These are phyloP conservation scores for Phylloporus rhodoxanthus DNA, from an alignment of 768 basidiomycete species.

Conservation along the genomic window DNA sequence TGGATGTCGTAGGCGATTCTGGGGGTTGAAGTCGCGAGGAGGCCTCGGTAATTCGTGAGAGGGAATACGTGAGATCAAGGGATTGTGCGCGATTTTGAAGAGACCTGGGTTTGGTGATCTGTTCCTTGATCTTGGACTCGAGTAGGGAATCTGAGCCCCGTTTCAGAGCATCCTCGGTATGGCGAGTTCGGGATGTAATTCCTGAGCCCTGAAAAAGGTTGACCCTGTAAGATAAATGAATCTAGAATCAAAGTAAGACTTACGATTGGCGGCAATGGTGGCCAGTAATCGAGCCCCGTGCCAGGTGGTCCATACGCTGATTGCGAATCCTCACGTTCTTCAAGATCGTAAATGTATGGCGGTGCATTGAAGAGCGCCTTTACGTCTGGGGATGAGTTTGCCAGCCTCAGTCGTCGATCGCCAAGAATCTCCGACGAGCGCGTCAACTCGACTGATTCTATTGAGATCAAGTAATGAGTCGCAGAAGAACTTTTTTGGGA, in stretches of 20 bases:
- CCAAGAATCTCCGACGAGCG: slow-evolving; percentile 58
- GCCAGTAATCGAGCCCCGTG: slow-evolving; percentile 65
- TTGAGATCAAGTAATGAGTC: slow-evolving; percentile 6
- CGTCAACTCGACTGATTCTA: slow-evolving; percentile 74
- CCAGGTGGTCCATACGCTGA: slow-evolving; percentile 49
- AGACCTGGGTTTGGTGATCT: slow-evolving; percentile 68
- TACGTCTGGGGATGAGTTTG: slow-evolving; percentile 89
- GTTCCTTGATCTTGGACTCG: slow-evolving; percentile 79
- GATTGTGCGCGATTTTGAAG: slow-evolving; percentile 85
- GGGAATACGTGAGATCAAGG: slow-evolving; percentile 79
- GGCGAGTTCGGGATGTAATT: slow-evolving; percentile 60
- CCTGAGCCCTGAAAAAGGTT: slow-evolving; percentile 50
- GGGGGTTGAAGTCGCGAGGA: slow-evolving; percentile 57
- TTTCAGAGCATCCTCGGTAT: slow-evolving; percentile 71
- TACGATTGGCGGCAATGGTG: slow-evolving; percentile 70
- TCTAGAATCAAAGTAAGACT: slow-evolving; percentile 24
- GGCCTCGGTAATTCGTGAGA: slow-evolving; percentile 75
- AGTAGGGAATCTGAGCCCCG: slow-evolving; percentile 80
- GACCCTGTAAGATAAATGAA: slow-evolving; percentile 18
- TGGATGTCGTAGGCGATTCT: slow-evolving; percentile 77
- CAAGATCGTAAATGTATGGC: slow-evolving; percentile 74
- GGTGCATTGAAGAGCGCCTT: slow-evolving; percentile 91
- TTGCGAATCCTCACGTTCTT: slow-evolving; percentile 63
- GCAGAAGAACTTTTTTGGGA: neutral
- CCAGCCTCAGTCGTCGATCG: slow-evolving; percentile 71